Conservation (phyloP, 768 basidiomycete species). For the Kwoniella pini region DNA sequence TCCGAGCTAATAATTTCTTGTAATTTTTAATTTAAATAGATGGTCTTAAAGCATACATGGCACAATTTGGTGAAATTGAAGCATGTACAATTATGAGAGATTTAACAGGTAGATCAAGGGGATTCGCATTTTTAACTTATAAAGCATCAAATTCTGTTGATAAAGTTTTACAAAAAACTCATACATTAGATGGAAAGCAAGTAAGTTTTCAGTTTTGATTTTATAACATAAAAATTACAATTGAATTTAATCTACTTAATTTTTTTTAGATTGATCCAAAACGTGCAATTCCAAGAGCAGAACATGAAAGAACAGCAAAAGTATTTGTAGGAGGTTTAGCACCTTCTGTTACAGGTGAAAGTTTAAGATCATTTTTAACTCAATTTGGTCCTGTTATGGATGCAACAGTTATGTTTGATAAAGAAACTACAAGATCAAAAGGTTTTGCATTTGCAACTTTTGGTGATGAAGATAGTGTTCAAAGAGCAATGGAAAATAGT, state of each 20-base stretch:
- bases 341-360: constrained; percentile 86
- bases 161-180: constrained; percentile 91
- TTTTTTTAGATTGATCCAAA: constrained; percentile 91
- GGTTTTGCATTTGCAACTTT: constrained; percentile 98
- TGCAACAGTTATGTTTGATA: constrained; percentile 96
- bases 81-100: constrained; percentile 99
- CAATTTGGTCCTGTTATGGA: constrained; percentile 95
- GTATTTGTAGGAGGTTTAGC: constrained; percentile 95
- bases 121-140: constrained; percentile 97
- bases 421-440: constrained; percentile 63
- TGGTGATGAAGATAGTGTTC: constrained; percentile 79
- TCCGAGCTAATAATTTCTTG: background rate
- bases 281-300: constrained; percentile 93
- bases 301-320: constrained; percentile 80
- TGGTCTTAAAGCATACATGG: constrained; percentile 70
- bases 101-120: constrained; percentile 86
- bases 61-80: constrained; percentile 94
- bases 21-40: constrained; percentile 41
- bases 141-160: constrained; percentile 89
- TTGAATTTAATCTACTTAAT: no score
- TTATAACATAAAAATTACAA: no score
- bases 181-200: constrained; percentile 94
- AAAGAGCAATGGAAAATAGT: constrained; percentile 81
- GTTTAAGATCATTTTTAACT: constrained; percentile 87
- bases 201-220: no score